phyloP scores from a whole-genome alignment of 305 asterid genomes.

The Nicotiana rustica region DNA sequence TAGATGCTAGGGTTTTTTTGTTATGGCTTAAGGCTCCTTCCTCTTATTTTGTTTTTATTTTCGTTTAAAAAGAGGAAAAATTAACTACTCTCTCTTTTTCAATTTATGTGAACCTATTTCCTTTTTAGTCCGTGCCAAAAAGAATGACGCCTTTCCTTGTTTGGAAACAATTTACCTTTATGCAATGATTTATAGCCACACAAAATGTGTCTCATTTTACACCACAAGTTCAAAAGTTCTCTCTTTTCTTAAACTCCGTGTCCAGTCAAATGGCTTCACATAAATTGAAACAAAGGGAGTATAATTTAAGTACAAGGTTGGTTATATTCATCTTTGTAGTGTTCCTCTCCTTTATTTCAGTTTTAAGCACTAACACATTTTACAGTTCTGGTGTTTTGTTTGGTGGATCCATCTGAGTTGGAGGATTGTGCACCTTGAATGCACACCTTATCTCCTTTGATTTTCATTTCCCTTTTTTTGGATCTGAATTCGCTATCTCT shows the following conservation, averaged over 20 bases:
- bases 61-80: not conserved
- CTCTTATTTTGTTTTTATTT: not conserved
- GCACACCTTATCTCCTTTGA: not conserved
- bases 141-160: no score
- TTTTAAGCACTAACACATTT: not conserved
- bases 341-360: constrained; percentile 22
- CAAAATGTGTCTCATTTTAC: no score
- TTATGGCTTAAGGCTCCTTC: not conserved
- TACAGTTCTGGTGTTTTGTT: not conserved
- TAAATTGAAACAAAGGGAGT: no score
- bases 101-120: no score
- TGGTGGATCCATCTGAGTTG: not conserved
- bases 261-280: no score
- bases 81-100: not conserved
- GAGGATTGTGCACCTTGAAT: not conserved
- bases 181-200: no score
- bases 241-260: no score
- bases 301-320: not conserved
- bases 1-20: not conserved
- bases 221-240: no score
- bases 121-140: no score
- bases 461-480: constrained; percentile 31
- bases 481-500: constrained; percentile 40
- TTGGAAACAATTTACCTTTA: no score
- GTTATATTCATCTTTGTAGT: not conserved